A percentile compares a stretch with the other conserved stretches of the same genome.
Evolutionary conservation across 2,329 filamentous ascomycete genomes (phyloP).

Genomic region (Cercospora beticola): DNA sequence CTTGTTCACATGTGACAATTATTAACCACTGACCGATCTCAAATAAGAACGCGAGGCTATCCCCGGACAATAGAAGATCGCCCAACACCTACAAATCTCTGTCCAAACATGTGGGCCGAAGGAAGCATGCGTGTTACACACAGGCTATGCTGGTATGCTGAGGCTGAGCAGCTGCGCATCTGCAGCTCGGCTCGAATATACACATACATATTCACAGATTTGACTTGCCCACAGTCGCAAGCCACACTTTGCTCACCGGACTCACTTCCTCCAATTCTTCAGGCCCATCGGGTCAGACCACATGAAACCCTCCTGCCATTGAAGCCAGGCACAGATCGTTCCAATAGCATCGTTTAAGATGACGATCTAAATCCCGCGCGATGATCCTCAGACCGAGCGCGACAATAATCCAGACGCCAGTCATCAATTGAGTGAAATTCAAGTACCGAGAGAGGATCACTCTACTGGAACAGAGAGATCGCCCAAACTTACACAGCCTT

Average conservation of each 20-base stretch:
- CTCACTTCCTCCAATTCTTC: not conserved
- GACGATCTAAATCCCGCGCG: not conserved
- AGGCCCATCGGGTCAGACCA: not conserved
- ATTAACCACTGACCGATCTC: not conserved
- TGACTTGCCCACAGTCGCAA: not conserved
- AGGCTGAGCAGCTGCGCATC: not conserved
- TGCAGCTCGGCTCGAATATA: not conserved
- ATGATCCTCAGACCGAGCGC: not conserved
- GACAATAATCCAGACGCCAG: not conserved
- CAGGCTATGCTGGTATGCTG: not conserved
- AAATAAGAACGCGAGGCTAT: not conserved
- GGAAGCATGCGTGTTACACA: not conserved
- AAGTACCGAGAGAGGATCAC: not conserved
- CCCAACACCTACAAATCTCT: not conserved
- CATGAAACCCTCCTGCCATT: not conserved
- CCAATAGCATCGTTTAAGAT: not conserved
- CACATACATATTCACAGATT: not conserved
- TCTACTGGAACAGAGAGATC: not conserved
- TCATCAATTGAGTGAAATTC: not conserved
- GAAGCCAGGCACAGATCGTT: not conserved
- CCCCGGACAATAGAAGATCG: not conserved
- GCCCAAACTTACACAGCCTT: not conserved
- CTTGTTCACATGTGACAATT: not conserved
- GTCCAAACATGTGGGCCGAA: not conserved
- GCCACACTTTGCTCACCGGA: not conserved